phyloP scores from a whole-genome alignment of 2,329 filamentous ascomycete species.

The Trichoderma pleuroti region DNA sequence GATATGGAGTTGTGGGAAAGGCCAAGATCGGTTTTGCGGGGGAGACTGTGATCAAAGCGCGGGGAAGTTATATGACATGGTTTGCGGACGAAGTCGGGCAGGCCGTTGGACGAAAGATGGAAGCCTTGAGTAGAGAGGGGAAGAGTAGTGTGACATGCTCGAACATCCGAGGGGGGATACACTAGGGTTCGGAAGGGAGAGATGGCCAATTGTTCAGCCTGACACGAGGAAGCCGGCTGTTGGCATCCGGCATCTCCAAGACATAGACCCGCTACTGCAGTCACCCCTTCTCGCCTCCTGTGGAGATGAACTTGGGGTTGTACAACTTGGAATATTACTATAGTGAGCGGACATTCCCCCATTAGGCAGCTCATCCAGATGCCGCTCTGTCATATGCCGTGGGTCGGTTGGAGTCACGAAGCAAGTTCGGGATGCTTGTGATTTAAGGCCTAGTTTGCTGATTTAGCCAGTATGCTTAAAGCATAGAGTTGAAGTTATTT shows the following conservation, averaged over 20 bases:
- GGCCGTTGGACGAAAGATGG: background rate
- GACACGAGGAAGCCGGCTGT: background rate
- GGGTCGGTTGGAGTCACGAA: background rate
- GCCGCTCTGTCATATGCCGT: background rate
- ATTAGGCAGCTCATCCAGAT: constrained; percentile 2
- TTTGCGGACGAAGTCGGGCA: background rate
- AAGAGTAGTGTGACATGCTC: background rate
- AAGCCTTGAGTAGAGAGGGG: background rate
- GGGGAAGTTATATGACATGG: background rate
- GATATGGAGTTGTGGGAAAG: background rate
- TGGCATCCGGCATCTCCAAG: background rate
- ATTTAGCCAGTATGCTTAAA: background rate
- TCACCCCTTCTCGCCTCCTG: background rate
- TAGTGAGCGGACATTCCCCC: background rate
- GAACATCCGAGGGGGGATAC: background rate
- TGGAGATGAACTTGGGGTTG: background rate
- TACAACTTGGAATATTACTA: background rate
- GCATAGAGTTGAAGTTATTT: background rate
- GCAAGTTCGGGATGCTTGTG: background rate
- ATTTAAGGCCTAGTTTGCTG: background rate
- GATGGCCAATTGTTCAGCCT: background rate
- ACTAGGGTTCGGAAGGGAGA: background rate
- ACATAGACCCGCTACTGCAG: background rate
- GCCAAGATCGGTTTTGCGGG: background rate
- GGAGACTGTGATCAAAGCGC: background rate